Evolutionary conservation across 2,329 filamentous ascomycete genomes (phyloP).

Genomic region (Penicillium freii): DNA sequence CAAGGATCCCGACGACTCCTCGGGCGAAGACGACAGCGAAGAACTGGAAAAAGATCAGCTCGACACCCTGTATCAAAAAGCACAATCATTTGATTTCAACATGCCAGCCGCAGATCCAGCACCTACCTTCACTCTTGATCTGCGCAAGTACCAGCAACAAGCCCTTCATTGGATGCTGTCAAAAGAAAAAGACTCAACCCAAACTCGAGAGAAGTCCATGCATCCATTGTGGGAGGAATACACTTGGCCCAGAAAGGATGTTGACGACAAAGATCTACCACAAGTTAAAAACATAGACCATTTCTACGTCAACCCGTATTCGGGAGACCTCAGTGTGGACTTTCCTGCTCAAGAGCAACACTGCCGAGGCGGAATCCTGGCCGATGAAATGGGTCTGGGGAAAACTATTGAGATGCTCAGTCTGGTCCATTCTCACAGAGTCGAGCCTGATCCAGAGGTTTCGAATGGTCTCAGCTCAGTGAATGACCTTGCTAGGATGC

Average conservation of each 20-base stretch:
- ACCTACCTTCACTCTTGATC: constrained; percentile 73
- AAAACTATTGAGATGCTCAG: constrained; percentile 99
- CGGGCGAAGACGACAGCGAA: constrained; percentile 76
- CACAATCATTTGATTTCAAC: constrained; percentile 92
- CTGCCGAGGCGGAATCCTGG: constrained; percentile 87
- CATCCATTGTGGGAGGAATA: constrained; percentile 98
- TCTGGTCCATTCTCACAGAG: constrained; percentile 79
- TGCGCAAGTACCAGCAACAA: constrained; percentile 93
- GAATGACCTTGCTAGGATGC: constrained; percentile 62
- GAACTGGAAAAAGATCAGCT: constrained; percentile 95
- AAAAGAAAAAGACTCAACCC: constrained; percentile 79
- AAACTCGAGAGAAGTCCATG: constrained; percentile 75
- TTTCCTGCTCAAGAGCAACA: constrained; percentile 94
- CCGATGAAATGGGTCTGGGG: constrained; percentile 94
- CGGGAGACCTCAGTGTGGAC: constrained; percentile 84
- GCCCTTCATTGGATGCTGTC: constrained; percentile 94
- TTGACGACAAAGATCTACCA: constrained; percentile 74
- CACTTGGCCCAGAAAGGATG: constrained; percentile 80
- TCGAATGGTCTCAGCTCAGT: constrained; percentile 46
- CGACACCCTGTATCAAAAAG: constrained; percentile 90
- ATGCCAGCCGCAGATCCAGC: constrained; percentile 84
- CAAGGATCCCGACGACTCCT: constrained; percentile 46
- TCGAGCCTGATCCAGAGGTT: constrained; percentile 44
- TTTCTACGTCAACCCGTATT: constrained; percentile 97
- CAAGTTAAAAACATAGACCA: constrained; percentile 62